Base-by-base conservation (phyloP, 2,329 filamentous ascomycete species). In the Blumeria hordei region DNA sequence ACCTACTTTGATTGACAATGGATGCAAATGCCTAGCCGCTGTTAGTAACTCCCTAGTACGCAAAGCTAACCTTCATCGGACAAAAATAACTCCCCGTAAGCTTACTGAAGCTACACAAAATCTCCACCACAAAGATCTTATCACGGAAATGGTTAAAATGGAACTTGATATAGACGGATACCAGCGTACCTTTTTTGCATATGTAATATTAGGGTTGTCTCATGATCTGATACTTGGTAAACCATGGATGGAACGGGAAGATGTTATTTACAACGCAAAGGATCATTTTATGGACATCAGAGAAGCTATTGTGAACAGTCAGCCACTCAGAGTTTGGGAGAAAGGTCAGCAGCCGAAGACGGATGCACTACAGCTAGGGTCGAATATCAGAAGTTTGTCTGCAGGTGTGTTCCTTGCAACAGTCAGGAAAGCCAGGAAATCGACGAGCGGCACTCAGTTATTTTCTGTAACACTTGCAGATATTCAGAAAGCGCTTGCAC, bases 351-450 rank as follows among this genome's bases (percentile, higher is more conserved):
- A 18, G 11, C 11, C 37, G n/a, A n/a, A n/a, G n/a, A n/a, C n/a
- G n/a, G n/a, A n/a, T n/a, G n/a, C n/a, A n/a, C n/a, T n/a, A n/a
- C n/a, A n/a, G n/a, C n/a, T n/a, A n/a, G n/a, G n/a, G n/a, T n/a
- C n/a, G n/a, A n/a, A n/a, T 53, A 53, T 53, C 28, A 12, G 16
- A 39, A 41, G 50, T 10, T 14, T 53, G 32, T 53, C 35, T 9
- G 50, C 50, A n/a, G 50, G 50, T 5, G 50, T 53, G 3, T 53
- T 53, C 10, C 34, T 53, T 21, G 50, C 50, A 37, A 53, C 50
- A 4, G 50, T 53, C 6, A 53, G 50, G 28, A 53, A 18, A 53
- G 50, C 50, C 37, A n/a, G 18, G 16, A 53, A 53, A 39, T 37
- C 14, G 28, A 16, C 35, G 18, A 39, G 41, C 7, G 9, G 14